phyloP scores from a whole-genome alignment of 2,329 filamentous ascomycete genomes.

The Nannizzia gypsea region DNA sequence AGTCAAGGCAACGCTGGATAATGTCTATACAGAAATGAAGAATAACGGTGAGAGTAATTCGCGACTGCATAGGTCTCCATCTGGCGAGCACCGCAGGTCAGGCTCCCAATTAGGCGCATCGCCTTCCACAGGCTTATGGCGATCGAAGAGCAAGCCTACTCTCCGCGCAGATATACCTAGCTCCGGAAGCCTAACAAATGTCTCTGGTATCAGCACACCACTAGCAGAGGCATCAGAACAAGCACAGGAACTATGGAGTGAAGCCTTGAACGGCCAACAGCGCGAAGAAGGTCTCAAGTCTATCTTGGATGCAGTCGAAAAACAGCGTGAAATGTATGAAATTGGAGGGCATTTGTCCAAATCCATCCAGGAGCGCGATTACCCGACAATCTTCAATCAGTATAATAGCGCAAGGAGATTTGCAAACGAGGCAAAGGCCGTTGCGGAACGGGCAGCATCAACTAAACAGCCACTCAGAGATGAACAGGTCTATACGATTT shows the following conservation, averaged over 20 bases:
- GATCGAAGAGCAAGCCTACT: slow-evolving; percentile 57
- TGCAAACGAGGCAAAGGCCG: slow-evolving; percentile 61
- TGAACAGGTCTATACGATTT: slow-evolving; percentile 68
- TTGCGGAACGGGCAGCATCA: slow-evolving; percentile 48
- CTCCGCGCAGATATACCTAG: slow-evolving; percentile 68
- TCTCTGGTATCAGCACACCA: slow-evolving; percentile 76
- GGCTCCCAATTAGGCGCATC: slow-evolving; percentile 43
- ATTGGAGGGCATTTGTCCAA: slow-evolving; percentile 66
- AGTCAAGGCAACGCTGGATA: slow-evolving; percentile 95
- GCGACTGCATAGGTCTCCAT: slow-evolving; percentile 50
- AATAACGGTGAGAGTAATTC: slow-evolving; percentile 48
- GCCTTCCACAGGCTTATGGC: neutral
- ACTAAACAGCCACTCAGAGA: slow-evolving; percentile 53
- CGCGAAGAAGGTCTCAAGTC: slow-evolving; percentile 78
- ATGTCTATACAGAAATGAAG: slow-evolving; percentile 94
- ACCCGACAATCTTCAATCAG: slow-evolving; percentile 75
- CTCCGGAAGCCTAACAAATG: slow-evolving; percentile 38
- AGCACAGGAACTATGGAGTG: slow-evolving; percentile 95
- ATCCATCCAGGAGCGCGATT: slow-evolving; percentile 81
- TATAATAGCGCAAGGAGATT: slow-evolving; percentile 74
- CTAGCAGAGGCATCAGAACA: slow-evolving; percentile 84
- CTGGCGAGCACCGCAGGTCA: slow-evolving; percentile 46
- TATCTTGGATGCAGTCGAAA: slow-evolving; percentile 62
- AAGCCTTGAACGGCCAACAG: slow-evolving; percentile 78
- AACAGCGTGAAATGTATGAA: slow-evolving; percentile 71